phyloP scores from a whole-genome alignment of 2,329 filamentous ascomycete genomes.

The Cordyceps pruinosa region DNA sequence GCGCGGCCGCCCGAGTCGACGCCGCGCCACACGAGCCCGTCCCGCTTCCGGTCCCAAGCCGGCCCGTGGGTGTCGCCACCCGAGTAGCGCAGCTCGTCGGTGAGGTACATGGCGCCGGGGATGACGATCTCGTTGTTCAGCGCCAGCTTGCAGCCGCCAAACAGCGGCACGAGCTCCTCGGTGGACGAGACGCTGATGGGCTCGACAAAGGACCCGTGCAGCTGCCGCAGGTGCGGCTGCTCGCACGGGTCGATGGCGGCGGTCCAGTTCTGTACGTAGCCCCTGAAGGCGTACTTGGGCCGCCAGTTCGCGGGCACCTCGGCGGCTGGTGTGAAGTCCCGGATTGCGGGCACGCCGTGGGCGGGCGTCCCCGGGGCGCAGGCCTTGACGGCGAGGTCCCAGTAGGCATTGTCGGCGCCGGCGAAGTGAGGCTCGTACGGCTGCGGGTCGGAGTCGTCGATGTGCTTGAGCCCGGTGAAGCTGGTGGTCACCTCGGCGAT shows the following conservation, averaged over 20 bases:
- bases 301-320: conserved; percentile 29
- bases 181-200: conserved; percentile 45
- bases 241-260: conserved; percentile 51
- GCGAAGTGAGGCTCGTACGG: conserved; percentile 43
- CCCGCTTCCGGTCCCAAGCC: conserved; percentile 50
- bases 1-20: conserved; percentile 54
- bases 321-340: conserved; percentile 25
- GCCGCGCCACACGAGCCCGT: conserved; percentile 56
- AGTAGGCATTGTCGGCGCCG: conserved; percentile 43
- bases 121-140: conserved; percentile 60
- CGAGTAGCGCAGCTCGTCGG: conserved; percentile 49
- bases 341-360: conserved; percentile 28
- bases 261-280: conserved; percentile 53
- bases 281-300: conserved; percentile 33
- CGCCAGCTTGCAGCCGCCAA: conserved; percentile 55
- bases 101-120: conserved; percentile 58
- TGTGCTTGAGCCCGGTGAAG: conserved; percentile 33
- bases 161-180: conserved; percentile 51
- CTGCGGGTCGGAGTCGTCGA: conserved; percentile 29
- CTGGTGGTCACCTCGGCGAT: conserved; percentile 36
- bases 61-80: conserved; percentile 49
- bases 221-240: conserved; percentile 43
- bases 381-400: conserved; percentile 49
- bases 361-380: conserved; percentile 51
- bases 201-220: conserved; percentile 52